Evolutionary conservation across 768 basidiomycete genomes (phyloP), one percentile per base, ranked within the genome.

Genomic region (Mycena metata): DNA sequence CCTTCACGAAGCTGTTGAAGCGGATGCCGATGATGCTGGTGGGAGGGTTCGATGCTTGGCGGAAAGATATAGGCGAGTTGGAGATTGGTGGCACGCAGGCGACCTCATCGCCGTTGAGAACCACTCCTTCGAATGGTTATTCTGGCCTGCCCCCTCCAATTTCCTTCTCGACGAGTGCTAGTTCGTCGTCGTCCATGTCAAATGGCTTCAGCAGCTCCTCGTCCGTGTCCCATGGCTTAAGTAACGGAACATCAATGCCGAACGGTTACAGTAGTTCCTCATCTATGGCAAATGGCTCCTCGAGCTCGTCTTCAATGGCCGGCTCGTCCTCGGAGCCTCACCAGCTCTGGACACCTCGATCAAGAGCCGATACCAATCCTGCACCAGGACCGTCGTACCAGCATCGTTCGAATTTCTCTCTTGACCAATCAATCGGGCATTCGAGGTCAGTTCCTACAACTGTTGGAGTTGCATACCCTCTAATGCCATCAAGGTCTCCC

Each of bases 41-140:
- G 6, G 97, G 96, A 4, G 97, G 97, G 1, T 82, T 95, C 52
- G 86, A 90, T 54, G 93, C 90, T 4, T 99, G 96, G 96, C 89
- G 86, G 74, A 81, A 76, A 56, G 85, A 87, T 51, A 78, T 92
- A 54, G 85, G 88, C 1, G 84, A 83, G 19, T 76, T 77, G 2
- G 80, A 80, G 62, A 75, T 84, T 56, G 73, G 58, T 71, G 77
- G 72, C 64, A 79, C 49, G 64, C 76, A 9, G 26, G 19, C 66
- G 10, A 11, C 30, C 10, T 2, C 51, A 12, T 12, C 56, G 16
- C 8, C 43, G n/a, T 74, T 77, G 50, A 77, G 76, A 67, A 70
- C 74, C 23, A 75, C 69, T 24, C 69, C 69, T 21, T 57, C 57
- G 47, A 69, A 75, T 64, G 19, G 67, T 60, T 62, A 72, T 61